Evolutionary conservation across 1,284 basidiomycete genomes (phyloP), one percentile per base, ranked within the genome.

Genomic region (Melampsora larici-populina): DNA sequence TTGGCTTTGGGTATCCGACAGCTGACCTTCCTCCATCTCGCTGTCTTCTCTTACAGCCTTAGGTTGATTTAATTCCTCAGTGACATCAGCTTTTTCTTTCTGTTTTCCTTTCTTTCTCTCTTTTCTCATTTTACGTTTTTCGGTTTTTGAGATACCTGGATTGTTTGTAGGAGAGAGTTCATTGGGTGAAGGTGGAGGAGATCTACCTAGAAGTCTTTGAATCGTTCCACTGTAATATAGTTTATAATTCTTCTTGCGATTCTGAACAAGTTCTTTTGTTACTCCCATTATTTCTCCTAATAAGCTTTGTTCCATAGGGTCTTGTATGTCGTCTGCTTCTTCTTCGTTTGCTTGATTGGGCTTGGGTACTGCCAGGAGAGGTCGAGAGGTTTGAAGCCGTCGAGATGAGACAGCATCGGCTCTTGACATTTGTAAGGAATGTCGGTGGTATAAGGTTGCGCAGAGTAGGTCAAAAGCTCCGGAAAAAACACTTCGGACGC

Each of bases 401-500:
- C 51, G 21, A 55, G 21, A 60, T 40, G 17, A 62, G 4, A 43
- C 29, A 1, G 58, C 70, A 24, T 69, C 46, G 29, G 49, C 70
- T 63, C 70, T 58, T 21, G 71, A 73, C 24, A 62, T 43, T 64
- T 73, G 71, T n/a, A 63, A 43, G 18, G 60, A 73, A 51, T 73
- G 71, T 43, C 58, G 85, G 79, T 86, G 78, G 81, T 89, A 91
- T 26, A 90, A 87, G 0, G 89, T 87, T 0, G 90, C 87, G 17
- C 90, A 90, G 82, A 99, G 87, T 48, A 96, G 90, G 72, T 90
- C 90, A 85, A 90, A 90, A 1, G 95, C 96, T 4, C 95, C 95
- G 0, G 90, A 90, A 75, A 98, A 87, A 0, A 92, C 91, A 74
- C 89, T 88, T 26, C 90, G 89, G 63, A 98, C 93, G 81, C 90